A percentile compares a stretch with the other conserved stretches of the same genome.
phyloP scores from a whole-genome alignment of 1,284 basidiomycete genomes.

The Filobasidium uniguttulatum region DNA sequence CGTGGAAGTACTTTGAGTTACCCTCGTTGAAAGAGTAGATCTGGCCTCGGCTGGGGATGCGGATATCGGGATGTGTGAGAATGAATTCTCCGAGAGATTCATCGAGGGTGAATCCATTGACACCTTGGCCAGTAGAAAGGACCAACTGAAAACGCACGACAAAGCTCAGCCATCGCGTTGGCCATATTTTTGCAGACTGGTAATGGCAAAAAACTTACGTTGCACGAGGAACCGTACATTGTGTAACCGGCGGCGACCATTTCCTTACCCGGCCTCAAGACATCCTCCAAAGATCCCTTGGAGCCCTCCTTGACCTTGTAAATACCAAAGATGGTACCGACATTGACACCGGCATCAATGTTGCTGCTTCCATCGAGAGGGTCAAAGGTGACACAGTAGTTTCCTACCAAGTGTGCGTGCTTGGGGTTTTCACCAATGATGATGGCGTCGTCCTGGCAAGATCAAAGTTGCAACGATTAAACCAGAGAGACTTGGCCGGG shows the following conservation, averaged over 20 bases:
- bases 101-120: slow-evolving; percentile 97
- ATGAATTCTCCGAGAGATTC: slow-evolving; percentile 95
- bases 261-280: slow-evolving; percentile 82
- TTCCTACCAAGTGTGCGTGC: slow-evolving; percentile 40
- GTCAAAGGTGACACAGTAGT: slow-evolving; percentile 96
- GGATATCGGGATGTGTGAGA: slow-evolving; percentile 93
- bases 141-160: slow-evolving; percentile 45
- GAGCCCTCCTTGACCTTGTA: slow-evolving; percentile 71
- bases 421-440: slow-evolving; percentile 53
- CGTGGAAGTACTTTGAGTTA: slow-evolving; percentile 83
- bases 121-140: slow-evolving; percentile 85
- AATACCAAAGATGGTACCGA: slow-evolving; percentile 98
- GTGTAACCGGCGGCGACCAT: slow-evolving; percentile 98
- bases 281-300: slow-evolving; percentile 65
- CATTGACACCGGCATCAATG: slow-evolving; percentile 99
- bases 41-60: slow-evolving; percentile 85
- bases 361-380: slow-evolving; percentile 96
- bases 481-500: neutral
- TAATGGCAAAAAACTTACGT: no score
- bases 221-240: slow-evolving; percentile 98
- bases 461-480: neutral
- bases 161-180: no score
- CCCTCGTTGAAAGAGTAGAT: slow-evolving; percentile 99
- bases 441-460: slow-evolving; percentile 59
- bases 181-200: no score